Base-by-base conservation (phyloP, 192 early-diverging fungal species). In the Rhizophagus prolifer region DNA sequence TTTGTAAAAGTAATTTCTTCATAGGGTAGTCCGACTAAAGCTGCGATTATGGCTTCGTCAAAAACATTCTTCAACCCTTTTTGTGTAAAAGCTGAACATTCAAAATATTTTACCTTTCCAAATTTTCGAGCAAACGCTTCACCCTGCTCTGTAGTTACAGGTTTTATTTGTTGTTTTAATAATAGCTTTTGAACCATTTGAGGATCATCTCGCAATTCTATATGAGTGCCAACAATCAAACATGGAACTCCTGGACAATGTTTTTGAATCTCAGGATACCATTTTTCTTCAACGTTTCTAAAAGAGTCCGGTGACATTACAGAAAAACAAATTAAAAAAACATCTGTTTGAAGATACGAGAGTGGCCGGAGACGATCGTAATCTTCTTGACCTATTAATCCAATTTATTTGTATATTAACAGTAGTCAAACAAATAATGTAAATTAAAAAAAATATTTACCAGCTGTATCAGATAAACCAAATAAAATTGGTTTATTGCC, bases 41-140 rank as follows among this genome's bases (percentile, higher is more conserved):
- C 97, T 26, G 96, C 96, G n/a, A 97, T 95, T 77, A 98, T 98
- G 19, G 97, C 97, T 84, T 98, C 97, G 80, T 97, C 92, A 84
- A 92, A 98, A 46, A 96, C 96, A 79, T 98, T 98, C 87, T 98
- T 98, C 73, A 98, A 83, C 8, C 96, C 95, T 81, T 90, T 92
- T 80, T 97, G 96, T 68, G 95, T 96, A 77, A 95, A 82, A 30
- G 95, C 95, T 58, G 91, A 93, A 81, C 95, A 97, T 82, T 97
- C 95, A 58, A 97, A 87, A 82, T 95, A 97, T 83, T 96, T 95
- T 78, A 95, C 93, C n/a, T 94, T 94, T n/a, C 88, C 89, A 61
- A 96, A 86, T 70, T 96, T 94, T 63, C 83, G 84, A 73, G 93
- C 93, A 44, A 97, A 87, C 60, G 89, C 87, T 79, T 95, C 93